These are phyloP conservation scores for Psophocarpus tetragonolobus DNA, from an alignment of 306 rosid genomes.

Conservation along the genomic window DNA sequence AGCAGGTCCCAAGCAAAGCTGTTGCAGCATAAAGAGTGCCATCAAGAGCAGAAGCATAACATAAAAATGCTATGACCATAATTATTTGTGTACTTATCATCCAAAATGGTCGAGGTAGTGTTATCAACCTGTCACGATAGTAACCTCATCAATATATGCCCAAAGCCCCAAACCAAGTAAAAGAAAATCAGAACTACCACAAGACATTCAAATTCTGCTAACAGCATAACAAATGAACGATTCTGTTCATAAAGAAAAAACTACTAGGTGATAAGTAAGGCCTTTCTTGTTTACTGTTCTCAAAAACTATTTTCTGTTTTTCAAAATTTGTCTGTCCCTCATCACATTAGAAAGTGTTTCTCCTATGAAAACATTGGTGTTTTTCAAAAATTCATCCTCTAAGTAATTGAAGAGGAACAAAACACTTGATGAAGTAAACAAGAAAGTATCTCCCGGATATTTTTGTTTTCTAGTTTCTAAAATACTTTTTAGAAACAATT, in stretches of 20 bases:
- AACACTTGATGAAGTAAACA: no score
- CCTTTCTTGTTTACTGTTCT: no score
- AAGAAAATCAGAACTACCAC: neutral
- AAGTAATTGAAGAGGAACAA: no score
- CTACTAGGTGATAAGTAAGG: neutral
- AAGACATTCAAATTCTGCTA: conserved; percentile 1
- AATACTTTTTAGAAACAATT: no score
- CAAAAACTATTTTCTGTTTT: no score
- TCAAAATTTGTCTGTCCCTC: no score
- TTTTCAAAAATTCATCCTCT: no score
- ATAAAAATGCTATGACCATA: conserved; percentile 56
- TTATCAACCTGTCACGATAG: conserved; percentile 49
- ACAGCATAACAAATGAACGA: neutral
- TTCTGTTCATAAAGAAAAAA: neutral
- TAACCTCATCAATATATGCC: conserved; percentile 11
- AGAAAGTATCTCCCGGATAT: no score
- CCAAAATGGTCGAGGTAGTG: conserved; percentile 75
- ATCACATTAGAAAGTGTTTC: neutral
- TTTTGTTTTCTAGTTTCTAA: no score
- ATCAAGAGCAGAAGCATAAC: conserved; percentile 57
- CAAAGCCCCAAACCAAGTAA: neutral
- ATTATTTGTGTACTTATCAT: conserved; percentile 64
- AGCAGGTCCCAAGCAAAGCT: conserved; percentile 68
- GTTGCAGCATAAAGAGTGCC: conserved; percentile 75
- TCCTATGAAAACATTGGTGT: no score